Percentiles rank a stretch among this genome's conserved stretches.
Evolutionary conservation across 2,329 filamentous ascomycete genomes (phyloP).

Genomic region (Microthyrium microscopicum): DNA sequence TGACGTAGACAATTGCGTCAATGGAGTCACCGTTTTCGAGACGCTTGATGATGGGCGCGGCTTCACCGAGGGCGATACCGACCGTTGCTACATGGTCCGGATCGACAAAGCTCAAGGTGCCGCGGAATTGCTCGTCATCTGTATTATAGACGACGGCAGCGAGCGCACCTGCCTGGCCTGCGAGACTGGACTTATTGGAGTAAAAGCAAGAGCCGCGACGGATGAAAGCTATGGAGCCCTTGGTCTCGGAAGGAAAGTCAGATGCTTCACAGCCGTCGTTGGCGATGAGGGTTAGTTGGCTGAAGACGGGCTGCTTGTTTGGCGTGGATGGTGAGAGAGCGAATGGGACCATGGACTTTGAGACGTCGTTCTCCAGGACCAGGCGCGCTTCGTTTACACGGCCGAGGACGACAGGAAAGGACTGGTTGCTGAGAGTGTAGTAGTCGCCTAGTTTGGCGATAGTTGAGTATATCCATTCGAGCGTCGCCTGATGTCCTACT

Average conservation of each 20-base stretch:
- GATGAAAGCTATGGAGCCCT: constrained; percentile 6
- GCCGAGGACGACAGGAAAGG: constrained; percentile 16
- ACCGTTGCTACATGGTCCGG: constrained; percentile 49
- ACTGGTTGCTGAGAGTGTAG: constrained; percentile 40
- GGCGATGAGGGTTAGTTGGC: constrained; percentile 17
- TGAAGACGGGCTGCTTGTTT: constrained; percentile 20
- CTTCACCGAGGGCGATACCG: constrained; percentile 45
- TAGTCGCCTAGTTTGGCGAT: constrained; percentile 37
- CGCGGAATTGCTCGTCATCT: constrained; percentile 42
- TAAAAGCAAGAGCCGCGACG: constrained; percentile 7
- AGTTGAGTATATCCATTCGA: constrained; percentile 16
- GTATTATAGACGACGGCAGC: constrained; percentile 60
- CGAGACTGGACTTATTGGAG: constrained; percentile 15
- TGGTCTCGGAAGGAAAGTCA: constrained; percentile 4
- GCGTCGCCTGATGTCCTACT: constrained; percentile 12
- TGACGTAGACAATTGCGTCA: constrained; percentile 3
- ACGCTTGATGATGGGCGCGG: constrained; percentile 36
- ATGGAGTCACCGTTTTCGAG: constrained; percentile 28
- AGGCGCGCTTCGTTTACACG: constrained; percentile 17
- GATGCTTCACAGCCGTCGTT: constrained; percentile 11
- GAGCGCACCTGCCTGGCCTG: constrained; percentile 29
- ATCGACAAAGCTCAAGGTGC: constrained; percentile 43
- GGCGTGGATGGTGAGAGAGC: constrained; percentile 20
- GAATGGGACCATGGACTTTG: constrained; percentile 20
- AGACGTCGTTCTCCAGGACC: constrained; percentile 17